Evolutionary conservation across 805 yeast species (phyloP).

Genomic region (Wickerhamomyces hampshirensis): DNA sequence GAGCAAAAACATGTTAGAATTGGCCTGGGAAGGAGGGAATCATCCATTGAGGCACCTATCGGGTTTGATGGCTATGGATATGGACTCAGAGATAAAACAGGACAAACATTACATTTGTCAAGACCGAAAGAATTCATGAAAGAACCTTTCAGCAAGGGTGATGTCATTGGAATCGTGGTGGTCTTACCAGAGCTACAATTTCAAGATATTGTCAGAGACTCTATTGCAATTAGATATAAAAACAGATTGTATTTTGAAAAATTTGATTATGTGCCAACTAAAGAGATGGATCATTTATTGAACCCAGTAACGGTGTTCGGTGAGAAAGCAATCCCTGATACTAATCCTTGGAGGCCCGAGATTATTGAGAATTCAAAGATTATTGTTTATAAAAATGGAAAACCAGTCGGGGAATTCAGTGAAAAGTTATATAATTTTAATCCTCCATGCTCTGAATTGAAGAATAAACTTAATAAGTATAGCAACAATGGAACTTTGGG

Average conservation of each 20-base stretch:
- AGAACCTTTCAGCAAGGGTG: constrained; percentile 66
- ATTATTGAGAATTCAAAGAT: constrained; percentile 54
- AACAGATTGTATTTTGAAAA: constrained; percentile 78
- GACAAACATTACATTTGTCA: constrained; percentile 72
- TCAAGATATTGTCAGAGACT: constrained; percentile 65
- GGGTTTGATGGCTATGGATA: constrained; percentile 95
- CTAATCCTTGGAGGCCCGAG: constrained; percentile 42
- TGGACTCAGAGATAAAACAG: constrained; percentile 76
- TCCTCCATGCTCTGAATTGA: constrained; percentile 67
- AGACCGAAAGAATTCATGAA: constrained; percentile 55
- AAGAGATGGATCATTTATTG: constrained; percentile 66
- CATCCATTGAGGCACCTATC: constrained; percentile 88
- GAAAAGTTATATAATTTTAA: constrained; percentile 66
- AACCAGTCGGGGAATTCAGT: constrained; percentile 57
- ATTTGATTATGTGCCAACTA: constrained; percentile 69
- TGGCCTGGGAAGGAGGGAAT: constrained; percentile 83
- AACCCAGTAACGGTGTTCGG: constrained; percentile 71
- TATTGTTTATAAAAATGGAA: constrained; percentile 75
- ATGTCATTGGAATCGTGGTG: constrained; percentile 74
- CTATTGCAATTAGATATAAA: constrained; percentile 81
- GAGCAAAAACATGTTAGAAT: constrained; percentile 59
- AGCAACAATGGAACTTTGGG: constrained; percentile 84
- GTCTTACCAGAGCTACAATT: constrained; percentile 52
- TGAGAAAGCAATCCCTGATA: constrained; percentile 56
- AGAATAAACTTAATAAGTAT: constrained; percentile 34